Conservation (phyloP, 2,329 filamentous ascomycete genomes). For the Alternaria viburni region DNA sequence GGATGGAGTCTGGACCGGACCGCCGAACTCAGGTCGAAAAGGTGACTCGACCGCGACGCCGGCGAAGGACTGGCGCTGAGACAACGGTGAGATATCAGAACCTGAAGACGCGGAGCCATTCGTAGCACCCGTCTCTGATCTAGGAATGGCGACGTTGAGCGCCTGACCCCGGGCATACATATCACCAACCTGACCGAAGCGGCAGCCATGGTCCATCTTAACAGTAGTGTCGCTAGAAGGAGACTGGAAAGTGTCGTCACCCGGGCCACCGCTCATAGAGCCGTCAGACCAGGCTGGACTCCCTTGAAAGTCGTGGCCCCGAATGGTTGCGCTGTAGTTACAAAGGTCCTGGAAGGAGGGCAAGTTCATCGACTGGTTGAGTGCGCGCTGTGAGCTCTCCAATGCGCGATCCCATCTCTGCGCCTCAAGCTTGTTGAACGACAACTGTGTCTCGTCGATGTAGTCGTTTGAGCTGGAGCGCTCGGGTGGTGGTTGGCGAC, state of each 20-base stretch:
- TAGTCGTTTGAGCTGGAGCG: neutral
- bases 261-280: no score
- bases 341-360: neutral
- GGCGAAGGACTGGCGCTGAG: neutral
- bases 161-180: no score
- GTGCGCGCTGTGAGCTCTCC: neutral
- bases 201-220: neutral
- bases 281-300: neutral
- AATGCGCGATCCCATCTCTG: neutral
- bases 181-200: no score
- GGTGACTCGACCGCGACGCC: neutral
- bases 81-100: neutral
- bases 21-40: neutral
- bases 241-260: neutral
- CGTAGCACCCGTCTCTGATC: neutral
- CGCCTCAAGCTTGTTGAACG: neutral
- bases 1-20: neutral
- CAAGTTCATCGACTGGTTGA: neutral
- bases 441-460: neutral
- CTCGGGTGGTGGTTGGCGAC: neutral
- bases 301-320: neutral
- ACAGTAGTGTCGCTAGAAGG: neutral
- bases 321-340: neutral
- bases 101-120: neutral
- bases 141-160: no score